These are phyloP conservation scores for Calonectria pauciramosa DNA, from an alignment of 2,329 filamentous ascomycete genomes.

Conservation along the genomic window DNA sequence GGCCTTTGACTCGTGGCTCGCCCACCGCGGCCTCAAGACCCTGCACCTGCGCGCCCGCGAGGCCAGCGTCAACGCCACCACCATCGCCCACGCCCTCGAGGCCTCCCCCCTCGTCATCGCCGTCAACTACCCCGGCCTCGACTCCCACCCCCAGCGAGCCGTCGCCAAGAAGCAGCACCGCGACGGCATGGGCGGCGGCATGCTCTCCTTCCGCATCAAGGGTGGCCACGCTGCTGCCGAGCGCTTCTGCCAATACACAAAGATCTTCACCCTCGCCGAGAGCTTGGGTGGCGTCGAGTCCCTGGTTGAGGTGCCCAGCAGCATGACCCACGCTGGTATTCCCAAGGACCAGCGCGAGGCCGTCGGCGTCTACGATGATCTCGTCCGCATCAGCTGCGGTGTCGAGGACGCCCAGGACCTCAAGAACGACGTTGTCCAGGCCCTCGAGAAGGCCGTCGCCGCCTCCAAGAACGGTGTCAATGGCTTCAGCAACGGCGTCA, in stretches of 20 bases:
- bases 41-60: slow-evolving; percentile 92
- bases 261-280: slow-evolving; percentile 94
- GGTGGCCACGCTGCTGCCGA: slow-evolving; percentile 90
- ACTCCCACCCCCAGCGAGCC: slow-evolving; percentile 86
- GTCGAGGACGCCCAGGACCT: slow-evolving; percentile 93
- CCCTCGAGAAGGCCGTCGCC: slow-evolving; percentile 80
- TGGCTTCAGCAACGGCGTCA: slow-evolving; percentile 31
- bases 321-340: slow-evolving; percentile 98
- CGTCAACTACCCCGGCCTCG: slow-evolving; percentile 95
- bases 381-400: slow-evolving; percentile 93
- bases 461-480: slow-evolving; percentile 46
- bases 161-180: slow-evolving; percentile 94
- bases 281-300: slow-evolving; percentile 92
- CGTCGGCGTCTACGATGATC: slow-evolving; percentile 94
- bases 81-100: slow-evolving; percentile 83
- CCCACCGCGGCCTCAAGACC: slow-evolving; percentile 96
- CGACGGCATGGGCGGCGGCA: slow-evolving; percentile 93
- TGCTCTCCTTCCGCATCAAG: slow-evolving; percentile 95
- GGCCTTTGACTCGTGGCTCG: slow-evolving; percentile 97
- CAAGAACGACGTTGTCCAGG: slow-evolving; percentile 83
- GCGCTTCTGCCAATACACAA: slow-evolving; percentile 90
- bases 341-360: slow-evolving; percentile 90
- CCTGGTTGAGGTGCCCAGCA: slow-evolving; percentile 90
- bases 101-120: slow-evolving; percentile 84
- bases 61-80: slow-evolving; percentile 84